Evolutionary conservation across 805 yeast species (phyloP).

Genomic region (Limtongia smithiae): DNA sequence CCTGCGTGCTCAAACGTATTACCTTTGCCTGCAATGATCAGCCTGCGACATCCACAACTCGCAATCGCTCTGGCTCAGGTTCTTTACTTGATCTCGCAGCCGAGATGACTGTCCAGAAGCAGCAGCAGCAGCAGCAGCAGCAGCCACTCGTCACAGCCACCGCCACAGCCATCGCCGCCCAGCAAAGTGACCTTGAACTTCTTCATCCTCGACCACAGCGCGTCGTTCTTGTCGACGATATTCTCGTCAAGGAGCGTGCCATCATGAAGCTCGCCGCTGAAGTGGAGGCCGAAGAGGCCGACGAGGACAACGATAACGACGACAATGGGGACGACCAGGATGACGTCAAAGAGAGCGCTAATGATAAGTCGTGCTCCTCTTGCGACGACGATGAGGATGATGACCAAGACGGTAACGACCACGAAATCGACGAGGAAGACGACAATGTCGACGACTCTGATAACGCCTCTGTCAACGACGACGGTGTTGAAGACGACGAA

Average conservation of each 20-base stretch:
- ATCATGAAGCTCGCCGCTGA: slow-evolving; percentile 15
- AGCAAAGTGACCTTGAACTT: background rate
- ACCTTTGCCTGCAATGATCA: slow-evolving; percentile 17
- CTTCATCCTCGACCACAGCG: slow-evolving; percentile 25
- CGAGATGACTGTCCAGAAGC: too few species aligned
- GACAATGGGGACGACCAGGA: slow-evolving; percentile 18
- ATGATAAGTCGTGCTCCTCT: too few species aligned
- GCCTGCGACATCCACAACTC: background rate
- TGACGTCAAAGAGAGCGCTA: slow-evolving; percentile 9
- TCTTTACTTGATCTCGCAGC: background rate
- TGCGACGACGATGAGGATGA: slow-evolving; percentile 13
- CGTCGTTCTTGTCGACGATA: slow-evolving; percentile 23
- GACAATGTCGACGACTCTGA: slow-evolving; percentile 1
- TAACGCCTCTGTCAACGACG: background rate
- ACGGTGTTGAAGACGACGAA: background rate
- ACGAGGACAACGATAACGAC: slow-evolving; percentile 14
- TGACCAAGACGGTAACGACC: background rate
- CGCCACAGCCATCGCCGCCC: background rate
- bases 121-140: too few species aligned
- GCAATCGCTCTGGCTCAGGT: slow-evolving; percentile 2
- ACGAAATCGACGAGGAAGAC: background rate
- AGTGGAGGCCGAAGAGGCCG: slow-evolving; percentile 22
- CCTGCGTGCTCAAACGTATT: slow-evolving; percentile 11
- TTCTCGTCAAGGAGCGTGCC: slow-evolving; percentile 22
- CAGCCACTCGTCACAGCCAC: background rate